These are phyloP conservation scores for Fusarium bactridioides DNA, from an alignment of 2,329 filamentous ascomycete species.

Conservation along the genomic window DNA sequence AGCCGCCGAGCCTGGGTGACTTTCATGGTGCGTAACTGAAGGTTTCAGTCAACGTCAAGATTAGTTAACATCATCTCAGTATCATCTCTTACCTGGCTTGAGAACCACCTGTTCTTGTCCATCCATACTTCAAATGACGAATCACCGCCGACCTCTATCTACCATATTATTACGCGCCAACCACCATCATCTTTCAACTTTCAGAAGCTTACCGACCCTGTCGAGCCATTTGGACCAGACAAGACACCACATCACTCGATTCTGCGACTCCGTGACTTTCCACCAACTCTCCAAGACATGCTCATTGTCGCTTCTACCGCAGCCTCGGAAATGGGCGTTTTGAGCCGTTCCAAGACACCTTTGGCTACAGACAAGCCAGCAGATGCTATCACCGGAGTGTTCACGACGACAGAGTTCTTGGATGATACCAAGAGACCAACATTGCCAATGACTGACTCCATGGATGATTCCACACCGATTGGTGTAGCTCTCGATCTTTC, in stretches of 20 bases:
- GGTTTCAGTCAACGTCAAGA: not conserved
- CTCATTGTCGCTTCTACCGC: slow-evolving; percentile 84
- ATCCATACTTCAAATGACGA: slow-evolving; percentile 75
- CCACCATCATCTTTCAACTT: slow-evolving; percentile 69
- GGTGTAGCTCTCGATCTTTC: slow-evolving; percentile 88
- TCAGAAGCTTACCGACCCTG: slow-evolving; percentile 78
- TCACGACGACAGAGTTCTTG: slow-evolving; percentile 75
- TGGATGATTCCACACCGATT: slow-evolving; percentile 76
- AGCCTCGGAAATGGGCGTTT: slow-evolving; percentile 78
- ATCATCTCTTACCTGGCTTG: slow-evolving; percentile 85
- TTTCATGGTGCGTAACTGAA: slow-evolving; percentile 68
- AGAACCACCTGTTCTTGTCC: slow-evolving; percentile 84
- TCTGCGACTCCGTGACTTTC: slow-evolving; percentile 79
- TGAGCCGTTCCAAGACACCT: slow-evolving; percentile 76
- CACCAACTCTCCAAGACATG: slow-evolving; percentile 80
- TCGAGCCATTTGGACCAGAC: slow-evolving; percentile 73
- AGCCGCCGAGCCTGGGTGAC: slow-evolving; percentile 72
- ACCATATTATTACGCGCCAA: slow-evolving; percentile 79
- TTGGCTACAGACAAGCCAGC: slow-evolving; percentile 68
- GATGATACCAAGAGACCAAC: slow-evolving; percentile 79
- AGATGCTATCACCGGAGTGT: slow-evolving; percentile 69
- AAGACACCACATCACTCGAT: slow-evolving; percentile 79
- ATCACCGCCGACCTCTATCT: slow-evolving; percentile 70
- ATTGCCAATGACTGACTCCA: slow-evolving; percentile 71
- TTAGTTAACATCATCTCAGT: slow-evolving; percentile 56